Evolutionary conservation across 1,284 basidiomycete species (phyloP), one percentile per base, ranked within the genome.

Genomic region (Volvariella surrecta): DNA sequence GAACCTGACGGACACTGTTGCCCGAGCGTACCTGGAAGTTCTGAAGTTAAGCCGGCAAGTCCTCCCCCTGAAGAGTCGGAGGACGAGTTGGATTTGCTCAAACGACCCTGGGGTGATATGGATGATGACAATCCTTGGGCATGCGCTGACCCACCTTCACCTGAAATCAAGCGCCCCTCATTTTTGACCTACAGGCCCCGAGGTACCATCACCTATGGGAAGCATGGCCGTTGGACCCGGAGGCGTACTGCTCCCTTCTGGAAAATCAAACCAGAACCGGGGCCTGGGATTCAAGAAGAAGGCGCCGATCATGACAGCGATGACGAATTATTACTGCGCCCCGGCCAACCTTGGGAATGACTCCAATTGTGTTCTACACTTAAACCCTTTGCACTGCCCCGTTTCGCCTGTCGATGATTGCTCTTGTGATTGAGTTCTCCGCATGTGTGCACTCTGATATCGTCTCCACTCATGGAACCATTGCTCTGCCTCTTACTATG

Each of bases 81-180:
- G 20, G 45, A 46, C 15, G 43, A 45, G 30, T 19, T 46, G n/a
- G 38, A 45, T 24, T 18, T 31, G 9, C 39, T 46, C 16, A 42
- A 32, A 15, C 16, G 41, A 13, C 34, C 40, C 15, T 46, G 45
- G 45, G 20, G 37, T 17, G 45, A 42, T n/a, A 11, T 6, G 6
- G 44, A 45, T 21, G 43, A 45, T 24, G 39, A 39, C 32, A 19
- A 39, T 6, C 45, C 45, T 18, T 46, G 39, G 45, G 20, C 17
- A 20, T 40, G 40, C 11, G 45, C 45, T 6, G 40, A 46, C 3
- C 45, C 45, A 13, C 22, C 40, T 9, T 46, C 45, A 8, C 45
- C 45, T n/a, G 34, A 37, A 11, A 18, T 32, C 2, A 9, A 10
- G 10, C 34, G 24, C 10, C 22, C 20, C 18, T 22, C 38, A 31